A percentile compares a stretch with the other conserved stretches of the same genome.
Conservation (phyloP, 306 rosid genomes). For the Rosa rugosa region DNA sequence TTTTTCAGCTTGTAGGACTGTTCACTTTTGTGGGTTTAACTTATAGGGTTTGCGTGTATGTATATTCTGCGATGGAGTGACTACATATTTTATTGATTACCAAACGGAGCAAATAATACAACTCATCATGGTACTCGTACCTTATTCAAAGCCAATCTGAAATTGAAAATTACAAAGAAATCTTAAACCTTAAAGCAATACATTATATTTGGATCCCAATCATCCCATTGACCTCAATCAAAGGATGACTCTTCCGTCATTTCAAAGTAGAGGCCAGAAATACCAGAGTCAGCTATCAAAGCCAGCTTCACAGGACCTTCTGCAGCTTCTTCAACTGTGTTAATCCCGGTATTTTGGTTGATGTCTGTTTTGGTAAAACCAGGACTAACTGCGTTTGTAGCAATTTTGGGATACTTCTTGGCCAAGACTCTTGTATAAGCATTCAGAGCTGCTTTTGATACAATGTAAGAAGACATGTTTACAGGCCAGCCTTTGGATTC, state of each 20-base stretch:
- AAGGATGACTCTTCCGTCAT: conserved; percentile 5
- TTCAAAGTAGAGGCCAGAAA: conserved; percentile 4
- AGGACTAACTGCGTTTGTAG: conserved; percentile 44
- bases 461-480: conserved; percentile 17
- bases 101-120: too few species aligned
- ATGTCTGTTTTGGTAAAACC: conserved; percentile 23
- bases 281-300: background rate
- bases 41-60: too few species aligned
- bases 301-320: conserved; percentile 9
- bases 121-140: too few species aligned
- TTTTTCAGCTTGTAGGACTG: too few species aligned
- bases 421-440: conserved; percentile 50
- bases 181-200: too few species aligned
- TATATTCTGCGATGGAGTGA: too few species aligned
- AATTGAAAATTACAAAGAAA: too few species aligned
- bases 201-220: too few species aligned
- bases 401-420: conserved; percentile 21
- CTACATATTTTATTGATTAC: too few species aligned
- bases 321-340: conserved; percentile 10
- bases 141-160: too few species aligned
- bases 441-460: conserved; percentile 15
- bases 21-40: too few species aligned
- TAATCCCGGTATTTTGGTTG: background rate
- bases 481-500: conserved; percentile 50
- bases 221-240: background rate